Conservation (phyloP, 192 early-diverging fungal species). For the Geosiphon pyriformis region DNA sequence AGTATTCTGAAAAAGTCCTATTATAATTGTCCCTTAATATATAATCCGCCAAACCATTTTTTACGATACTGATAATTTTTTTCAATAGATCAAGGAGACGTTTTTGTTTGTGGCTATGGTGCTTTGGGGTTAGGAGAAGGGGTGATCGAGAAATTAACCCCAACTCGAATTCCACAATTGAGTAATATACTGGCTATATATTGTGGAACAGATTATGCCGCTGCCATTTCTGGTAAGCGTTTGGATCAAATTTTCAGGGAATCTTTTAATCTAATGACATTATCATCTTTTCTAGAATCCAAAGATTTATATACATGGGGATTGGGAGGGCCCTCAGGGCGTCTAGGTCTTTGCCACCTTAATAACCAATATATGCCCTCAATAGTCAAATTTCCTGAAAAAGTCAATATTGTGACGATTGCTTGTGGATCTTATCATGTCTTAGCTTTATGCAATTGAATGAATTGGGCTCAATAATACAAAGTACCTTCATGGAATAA, state of each 20-base stretch:
- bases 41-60: not conserved
- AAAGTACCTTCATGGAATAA: too few species aligned
- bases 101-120: conserved; percentile 64
- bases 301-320: not conserved
- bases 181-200: conserved; percentile 42
- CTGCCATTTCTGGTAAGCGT: conserved; percentile 42
- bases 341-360: not conserved
- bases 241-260: too few species aligned
- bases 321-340: not conserved
- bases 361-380: not conserved
- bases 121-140: conserved; percentile 51
- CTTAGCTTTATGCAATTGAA: not conserved
- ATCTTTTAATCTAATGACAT: too few species aligned
- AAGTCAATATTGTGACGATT: not conserved
- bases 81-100: conserved; percentile 43
- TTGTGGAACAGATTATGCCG: conserved; percentile 54
- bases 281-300: not conserved
- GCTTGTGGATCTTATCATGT: not conserved
- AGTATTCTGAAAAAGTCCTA: conserved; percentile 1
- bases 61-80: conserved; percentile 6
- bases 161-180: conserved; percentile 35
- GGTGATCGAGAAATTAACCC: conserved; percentile 41
- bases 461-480: not conserved
- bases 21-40: not conserved
- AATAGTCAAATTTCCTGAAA: not conserved